Percentiles rank a stretch among this genome's conserved stretches.
These are phyloP conservation scores for Blumeria hordei DNA, from an alignment of 2,329 filamentous ascomycete genomes.

Conservation along the genomic window DNA sequence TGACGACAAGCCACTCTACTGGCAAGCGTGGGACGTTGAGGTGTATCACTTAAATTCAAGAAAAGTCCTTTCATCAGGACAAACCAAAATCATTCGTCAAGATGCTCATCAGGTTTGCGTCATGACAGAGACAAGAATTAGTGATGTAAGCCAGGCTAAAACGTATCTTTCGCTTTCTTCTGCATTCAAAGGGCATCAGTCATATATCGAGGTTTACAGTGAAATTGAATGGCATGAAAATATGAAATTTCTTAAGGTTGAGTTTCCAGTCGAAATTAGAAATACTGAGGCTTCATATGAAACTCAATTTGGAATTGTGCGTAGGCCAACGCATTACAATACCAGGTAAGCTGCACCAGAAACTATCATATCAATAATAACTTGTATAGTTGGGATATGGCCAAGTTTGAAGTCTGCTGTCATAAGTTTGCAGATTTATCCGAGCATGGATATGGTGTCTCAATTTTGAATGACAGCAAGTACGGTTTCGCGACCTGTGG, in stretches of 20 bases:
- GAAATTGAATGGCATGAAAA: conserved; percentile 94
- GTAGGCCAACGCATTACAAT: conserved; percentile 90
- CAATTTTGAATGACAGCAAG: conserved; percentile 83
- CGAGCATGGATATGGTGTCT: conserved; percentile 72
- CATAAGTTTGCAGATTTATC: conserved; percentile 86
- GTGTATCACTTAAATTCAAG: conserved; percentile 82
- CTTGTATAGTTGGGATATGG: conserved; percentile 58
- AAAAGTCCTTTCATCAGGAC: conserved; percentile 43
- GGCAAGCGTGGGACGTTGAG: conserved; percentile 96
- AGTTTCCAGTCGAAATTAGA: conserved; percentile 79
- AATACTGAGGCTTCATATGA: conserved; percentile 91
- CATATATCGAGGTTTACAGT: conserved; percentile 52
- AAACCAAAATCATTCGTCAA: conserved; percentile 46
- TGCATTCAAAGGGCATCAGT: conserved; percentile 35
- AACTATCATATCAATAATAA: conserved; percentile 10
- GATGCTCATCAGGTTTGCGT: conserved; percentile 59
- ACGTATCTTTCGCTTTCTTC: conserved; percentile 64
- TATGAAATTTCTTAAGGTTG: conserved; percentile 96
- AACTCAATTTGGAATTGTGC: conserved; percentile 75
- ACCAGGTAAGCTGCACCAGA: conserved; percentile 32
- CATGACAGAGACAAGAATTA: conserved; percentile 67
- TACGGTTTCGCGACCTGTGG: conserved; percentile 86
- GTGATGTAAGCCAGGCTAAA: conserved; percentile 62
- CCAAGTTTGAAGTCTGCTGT: conserved; percentile 90
- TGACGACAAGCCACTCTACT: conserved; percentile 91